phyloP scores from a whole-genome alignment of 257 asterid species.

The Asclepias syriaca region DNA sequence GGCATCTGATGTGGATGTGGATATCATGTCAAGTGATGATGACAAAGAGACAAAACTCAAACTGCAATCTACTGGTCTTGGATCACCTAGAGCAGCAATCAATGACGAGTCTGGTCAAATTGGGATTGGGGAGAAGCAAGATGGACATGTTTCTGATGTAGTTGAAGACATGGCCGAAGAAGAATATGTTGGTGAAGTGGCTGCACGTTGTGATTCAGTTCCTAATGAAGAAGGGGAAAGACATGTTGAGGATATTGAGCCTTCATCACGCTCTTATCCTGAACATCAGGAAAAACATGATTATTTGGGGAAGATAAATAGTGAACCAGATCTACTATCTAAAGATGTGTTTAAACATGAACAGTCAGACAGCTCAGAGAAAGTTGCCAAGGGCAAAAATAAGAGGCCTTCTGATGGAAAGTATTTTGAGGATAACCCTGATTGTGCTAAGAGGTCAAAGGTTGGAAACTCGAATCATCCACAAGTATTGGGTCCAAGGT shows the following conservation, averaged over 20 bases:
- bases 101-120: constrained; percentile 45
- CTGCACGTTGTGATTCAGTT: constrained; percentile 28
- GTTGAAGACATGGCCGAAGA: constrained; percentile 53
- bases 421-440: constrained; percentile 39
- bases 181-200: constrained; percentile 37
- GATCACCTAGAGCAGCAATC: constrained; percentile 40
- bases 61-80: constrained; percentile 40
- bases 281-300: constrained; percentile 35
- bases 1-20: constrained; percentile 89
- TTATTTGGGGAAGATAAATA: constrained; percentile 18
- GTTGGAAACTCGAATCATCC: constrained; percentile 41
- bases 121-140: constrained; percentile 44
- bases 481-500: constrained; percentile 41
- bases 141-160: constrained; percentile 42
- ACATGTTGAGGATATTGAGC: constrained; percentile 36
- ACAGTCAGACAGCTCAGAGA: constrained; percentile 36
- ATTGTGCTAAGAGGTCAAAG: constrained; percentile 47
- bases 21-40: constrained; percentile 71
- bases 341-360: constrained; percentile 36
- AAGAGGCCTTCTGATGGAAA: constrained; percentile 53
- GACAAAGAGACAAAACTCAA: constrained; percentile 50
- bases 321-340: constrained; percentile 35
- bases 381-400: constrained; percentile 39
- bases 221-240: constrained; percentile 45
- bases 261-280: constrained; percentile 29